Percentiles rank a stretch among this genome's conserved stretches.
Conservation (phyloP, 2,329 filamentous ascomycete species). For the Penicillium polonicum region DNA sequence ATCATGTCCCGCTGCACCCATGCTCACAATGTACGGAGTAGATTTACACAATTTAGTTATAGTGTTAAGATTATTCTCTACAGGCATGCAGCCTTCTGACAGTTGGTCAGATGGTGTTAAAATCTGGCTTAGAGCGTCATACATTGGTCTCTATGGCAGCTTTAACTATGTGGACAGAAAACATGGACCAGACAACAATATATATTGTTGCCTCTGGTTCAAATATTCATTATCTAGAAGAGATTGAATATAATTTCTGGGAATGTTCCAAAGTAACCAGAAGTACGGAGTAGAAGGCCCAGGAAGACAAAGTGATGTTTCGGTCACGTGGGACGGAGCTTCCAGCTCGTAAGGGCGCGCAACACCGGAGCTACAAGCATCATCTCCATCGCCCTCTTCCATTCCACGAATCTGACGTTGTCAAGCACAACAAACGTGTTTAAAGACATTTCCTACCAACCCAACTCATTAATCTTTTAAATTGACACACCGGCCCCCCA, state of each 20-base stretch:
- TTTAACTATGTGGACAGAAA: not conserved
- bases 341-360: conserved; percentile 27
- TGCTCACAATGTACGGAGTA: not conserved
- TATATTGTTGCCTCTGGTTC: not conserved
- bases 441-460: not conserved
- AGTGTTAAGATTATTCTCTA: not conserved
- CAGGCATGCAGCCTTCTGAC: not conserved
- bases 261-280: not conserved
- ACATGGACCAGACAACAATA: not conserved
- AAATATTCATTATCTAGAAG: not conserved
- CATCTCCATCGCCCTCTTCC: conserved; percentile 17
- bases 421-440: not conserved
- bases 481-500: not conserved
- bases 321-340: conserved; percentile 34
- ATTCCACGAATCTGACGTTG: conserved; percentile 10
- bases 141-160: not conserved
- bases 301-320: conserved; percentile 1
- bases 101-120: not conserved
- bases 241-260: not conserved
- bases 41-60: not conserved
- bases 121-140: not conserved
- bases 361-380: conserved; percentile 23
- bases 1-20: not conserved
- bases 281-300: not conserved
- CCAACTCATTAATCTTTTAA: not conserved